A percentile compares a stretch with the other conserved stretches of the same genome.
phyloP scores from a whole-genome alignment of 148 eudicot genomes.

The Fagopyrum esculentum region DNA sequence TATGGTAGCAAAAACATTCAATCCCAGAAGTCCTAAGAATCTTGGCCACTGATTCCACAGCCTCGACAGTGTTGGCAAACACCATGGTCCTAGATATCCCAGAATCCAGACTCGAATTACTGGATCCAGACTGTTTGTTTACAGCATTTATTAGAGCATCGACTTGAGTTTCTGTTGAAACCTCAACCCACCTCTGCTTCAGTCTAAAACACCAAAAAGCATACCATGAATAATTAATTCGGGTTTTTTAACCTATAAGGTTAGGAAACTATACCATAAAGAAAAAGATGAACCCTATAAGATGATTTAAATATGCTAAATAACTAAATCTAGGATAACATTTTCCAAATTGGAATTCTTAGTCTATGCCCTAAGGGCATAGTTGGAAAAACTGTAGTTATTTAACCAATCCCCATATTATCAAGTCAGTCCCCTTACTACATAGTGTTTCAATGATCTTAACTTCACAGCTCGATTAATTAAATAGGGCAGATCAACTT shows the following conservation, averaged over 20 bases:
- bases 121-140: conserved; percentile 29
- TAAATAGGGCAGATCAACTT: background rate
- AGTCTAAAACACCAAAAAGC: conserved; percentile 35
- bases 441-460: background rate
- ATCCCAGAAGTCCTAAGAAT: conserved; percentile 54
- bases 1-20: conserved; percentile 69
- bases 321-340: no score
- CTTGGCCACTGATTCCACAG: conserved; percentile 76
- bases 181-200: conserved; percentile 85
- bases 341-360: no score
- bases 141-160: conserved; percentile 75
- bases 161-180: conserved; percentile 71
- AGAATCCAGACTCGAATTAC: conserved; percentile 20
- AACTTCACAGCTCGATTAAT: background rate
- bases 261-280: no score
- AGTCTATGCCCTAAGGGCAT: no score
- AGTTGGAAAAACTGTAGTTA: background rate
- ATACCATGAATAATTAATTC: background rate
- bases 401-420: background rate
- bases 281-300: no score
- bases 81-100: conserved; percentile 64
- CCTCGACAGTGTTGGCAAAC: conserved; percentile 94
- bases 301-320: no score
- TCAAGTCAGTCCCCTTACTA: background rate
- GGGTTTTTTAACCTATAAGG: background rate